phyloP scores from a whole-genome alignment of 345 rosid genomes.

The Eucalyptus camaldulensis region DNA sequence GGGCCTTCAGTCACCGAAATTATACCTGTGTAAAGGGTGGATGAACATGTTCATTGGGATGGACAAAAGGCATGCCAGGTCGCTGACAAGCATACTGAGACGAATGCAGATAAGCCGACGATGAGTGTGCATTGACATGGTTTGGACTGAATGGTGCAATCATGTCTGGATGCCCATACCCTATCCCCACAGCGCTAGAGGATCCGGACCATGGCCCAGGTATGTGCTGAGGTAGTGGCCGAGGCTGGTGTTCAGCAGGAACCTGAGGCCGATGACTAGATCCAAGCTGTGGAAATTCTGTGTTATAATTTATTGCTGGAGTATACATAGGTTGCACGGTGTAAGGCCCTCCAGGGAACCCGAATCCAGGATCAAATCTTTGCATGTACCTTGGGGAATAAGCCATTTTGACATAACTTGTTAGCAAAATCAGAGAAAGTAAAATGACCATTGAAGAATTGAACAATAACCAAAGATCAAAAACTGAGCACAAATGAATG shows the following conservation, averaged over 20 bases:
- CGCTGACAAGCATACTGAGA: slow-evolving; percentile 64
- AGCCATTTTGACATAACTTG: not conserved
- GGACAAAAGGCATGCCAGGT: slow-evolving; percentile 53
- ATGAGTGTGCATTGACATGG: slow-evolving; percentile 40
- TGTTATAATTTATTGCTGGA: slow-evolving; percentile 70
- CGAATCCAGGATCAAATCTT: slow-evolving; percentile 81
- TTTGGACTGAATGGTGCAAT: slow-evolving; percentile 49
- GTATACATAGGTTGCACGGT: slow-evolving; percentile 57
- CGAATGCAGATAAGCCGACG: slow-evolving; percentile 48
- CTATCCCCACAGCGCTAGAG: slow-evolving; percentile 38
- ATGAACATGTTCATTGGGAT: slow-evolving; percentile 49
- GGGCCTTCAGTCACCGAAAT: not conserved
- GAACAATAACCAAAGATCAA: not conserved
- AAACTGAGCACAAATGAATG: not conserved
- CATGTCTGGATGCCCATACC: slow-evolving; percentile 70
- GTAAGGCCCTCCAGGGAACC: slow-evolving; percentile 50
- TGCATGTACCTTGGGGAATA: slow-evolving; percentile 42
- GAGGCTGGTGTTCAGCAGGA: slow-evolving; percentile 49
- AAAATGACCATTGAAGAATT: not conserved
- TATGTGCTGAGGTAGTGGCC: slow-evolving; percentile 40
- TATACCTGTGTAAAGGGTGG: slow-evolving; percentile 59
- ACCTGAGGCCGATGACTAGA: slow-evolving; percentile 46
- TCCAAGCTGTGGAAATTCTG: slow-evolving; percentile 82
- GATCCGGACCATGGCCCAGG: slow-evolving; percentile 44
- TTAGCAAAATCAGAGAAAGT: not conserved